Conservation (phyloP, 371 early-diverging fungal genomes). For the Dinochytrium kinnereticum region DNA sequence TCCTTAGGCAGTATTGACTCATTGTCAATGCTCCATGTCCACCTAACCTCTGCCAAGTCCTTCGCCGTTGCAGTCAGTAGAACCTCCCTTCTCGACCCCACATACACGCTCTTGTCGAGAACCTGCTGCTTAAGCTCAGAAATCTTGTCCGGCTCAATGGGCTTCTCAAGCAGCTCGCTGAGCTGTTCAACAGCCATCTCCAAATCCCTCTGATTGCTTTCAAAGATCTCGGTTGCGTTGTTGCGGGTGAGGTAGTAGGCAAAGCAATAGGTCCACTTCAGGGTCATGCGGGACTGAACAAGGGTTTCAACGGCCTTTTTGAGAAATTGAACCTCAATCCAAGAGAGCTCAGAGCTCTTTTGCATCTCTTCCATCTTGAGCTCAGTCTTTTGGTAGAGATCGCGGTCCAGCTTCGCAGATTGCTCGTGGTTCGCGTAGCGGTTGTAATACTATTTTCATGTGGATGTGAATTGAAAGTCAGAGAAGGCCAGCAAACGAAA, state of each 20-base stretch:
- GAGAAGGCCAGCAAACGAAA: background rate
- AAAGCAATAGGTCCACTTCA: constrained; percentile 97
- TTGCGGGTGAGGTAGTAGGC: constrained; percentile 88
- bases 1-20: background rate
- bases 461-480: background rate
- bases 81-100: constrained; percentile 72
- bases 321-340: constrained; percentile 98
- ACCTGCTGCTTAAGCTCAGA: constrained; percentile 76
- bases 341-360: constrained; percentile 82
- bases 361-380: constrained; percentile 97
- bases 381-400: constrained; percentile 86
- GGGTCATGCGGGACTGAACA: constrained; percentile 81
- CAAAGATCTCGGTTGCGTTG: constrained; percentile 91
- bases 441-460: constrained; percentile 78
- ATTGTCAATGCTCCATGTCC: constrained; percentile 51
- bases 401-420: constrained; percentile 86
- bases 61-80: constrained; percentile 79
- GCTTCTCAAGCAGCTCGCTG: constrained; percentile 85
- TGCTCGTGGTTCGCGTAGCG: constrained; percentile 98
- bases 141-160: constrained; percentile 73
- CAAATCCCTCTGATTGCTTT: constrained; percentile 95
- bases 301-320: constrained; percentile 90
- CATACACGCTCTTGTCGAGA: constrained; percentile 83
- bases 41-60: constrained; percentile 76
- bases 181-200: constrained; percentile 95